Conservation (phyloP, 169 alveolate species). For the Eimeria acervulina region DNA sequence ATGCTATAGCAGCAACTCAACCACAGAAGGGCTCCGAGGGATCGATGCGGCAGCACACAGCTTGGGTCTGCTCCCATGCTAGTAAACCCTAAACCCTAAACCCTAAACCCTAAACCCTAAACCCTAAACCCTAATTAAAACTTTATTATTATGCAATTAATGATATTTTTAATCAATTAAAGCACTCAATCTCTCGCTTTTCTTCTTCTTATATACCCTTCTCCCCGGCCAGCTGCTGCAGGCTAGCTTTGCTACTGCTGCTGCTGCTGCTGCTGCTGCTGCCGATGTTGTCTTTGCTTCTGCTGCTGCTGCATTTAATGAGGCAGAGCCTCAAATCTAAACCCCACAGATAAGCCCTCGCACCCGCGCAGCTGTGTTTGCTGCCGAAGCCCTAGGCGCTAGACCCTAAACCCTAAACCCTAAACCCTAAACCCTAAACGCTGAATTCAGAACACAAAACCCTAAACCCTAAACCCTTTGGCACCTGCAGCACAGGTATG, state of each 20-base stretch:
- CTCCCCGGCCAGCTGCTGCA: not conserved
- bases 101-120: conserved; percentile 34
- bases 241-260: not conserved
- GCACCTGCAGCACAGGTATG: no score
- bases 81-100: not conserved
- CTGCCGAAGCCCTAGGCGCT: no score
- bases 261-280: conserved; percentile 20
- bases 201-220: not conserved
- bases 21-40: not conserved
- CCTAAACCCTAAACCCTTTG: no score
- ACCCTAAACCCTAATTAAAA: not conserved
- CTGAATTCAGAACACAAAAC: no score
- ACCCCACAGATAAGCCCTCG: no score
- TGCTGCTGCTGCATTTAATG: no score
- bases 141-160: not conserved
- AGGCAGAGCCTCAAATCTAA: no score
- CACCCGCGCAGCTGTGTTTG: no score
- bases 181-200: no score
- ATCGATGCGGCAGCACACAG: not conserved
- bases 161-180: no score
- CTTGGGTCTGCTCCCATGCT: not conserved
- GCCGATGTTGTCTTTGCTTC: not conserved
- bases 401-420: no score
- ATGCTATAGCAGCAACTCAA: not conserved
- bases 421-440: no score